Evolutionary conservation across 768 basidiomycete species (phyloP), one percentile per base, ranked within the genome.

Genomic region (Naganishia kalamii): DNA sequence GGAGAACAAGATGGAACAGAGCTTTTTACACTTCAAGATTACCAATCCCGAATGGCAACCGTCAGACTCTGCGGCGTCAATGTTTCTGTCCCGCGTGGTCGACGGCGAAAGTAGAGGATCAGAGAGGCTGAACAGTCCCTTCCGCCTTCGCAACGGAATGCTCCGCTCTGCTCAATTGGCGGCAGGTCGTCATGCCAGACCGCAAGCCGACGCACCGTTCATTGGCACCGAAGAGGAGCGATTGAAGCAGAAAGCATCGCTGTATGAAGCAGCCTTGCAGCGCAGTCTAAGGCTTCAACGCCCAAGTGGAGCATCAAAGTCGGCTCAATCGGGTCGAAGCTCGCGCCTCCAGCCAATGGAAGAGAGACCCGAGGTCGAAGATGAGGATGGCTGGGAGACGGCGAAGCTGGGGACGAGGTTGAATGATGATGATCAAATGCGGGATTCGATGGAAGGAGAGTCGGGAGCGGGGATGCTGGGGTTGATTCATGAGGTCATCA

Each of bases 1-100:
- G 67, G 88, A 94, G 70, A 90, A 90, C 37, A 99, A 99, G 83
- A 97, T 99, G 93, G 96, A 99, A 82, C 96, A 98, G 81, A 68
- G 67, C 30, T 75, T 76, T 63, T 61, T 77, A 35, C 74, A 74
- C 52, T 74, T 77, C 65, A 76, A 72, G 86, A 91, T 91, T 46
- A 88, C 91, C 0, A 90, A 97, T 79, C 94, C 94, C 12, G 90
- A 92, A 65, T 99, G 94, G 94, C 88, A 85, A 67, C 94, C 94
- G 0, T 82, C 85, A 0, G 93, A 99, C 74, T 91, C 92, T 0
- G 84, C 89, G 3, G 88, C 91, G 13, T 97, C 92, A 1, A 81
- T 96, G 13, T 97, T 92, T 77, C 85, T 98, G 60, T 88, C 84
- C 69, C 85, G 89, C 51, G 85, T 98, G 80, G 73, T 75, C 10